Percentiles rank a stretch among this genome's conserved stretches.
phyloP scores from a whole-genome alignment of 768 basidiomycete species.

The Tricholomella constricta region DNA sequence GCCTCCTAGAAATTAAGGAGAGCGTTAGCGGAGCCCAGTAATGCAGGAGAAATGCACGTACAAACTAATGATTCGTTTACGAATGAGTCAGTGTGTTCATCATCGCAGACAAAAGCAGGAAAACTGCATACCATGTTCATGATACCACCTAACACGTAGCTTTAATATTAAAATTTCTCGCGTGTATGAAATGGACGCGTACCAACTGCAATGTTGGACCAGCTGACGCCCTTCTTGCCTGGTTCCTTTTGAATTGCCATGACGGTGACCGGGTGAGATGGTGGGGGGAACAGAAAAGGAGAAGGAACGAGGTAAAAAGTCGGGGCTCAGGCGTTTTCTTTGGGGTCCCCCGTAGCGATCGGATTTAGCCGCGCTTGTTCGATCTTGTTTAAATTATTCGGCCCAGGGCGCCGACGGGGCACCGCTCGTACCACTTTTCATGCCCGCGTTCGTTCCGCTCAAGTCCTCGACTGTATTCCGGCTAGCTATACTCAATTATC shows the following conservation, averaged over 20 bases:
- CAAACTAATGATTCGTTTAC: slow-evolving; percentile 42
- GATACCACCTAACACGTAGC: slow-evolving; percentile 67
- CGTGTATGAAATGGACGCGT: slow-evolving; percentile 31
- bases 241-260: slow-evolving; percentile 88
- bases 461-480: neutral
- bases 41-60: slow-evolving; percentile 35
- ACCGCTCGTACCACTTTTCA: slow-evolving; percentile 16
- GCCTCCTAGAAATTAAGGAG: slow-evolving; percentile 58
- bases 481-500: neutral
- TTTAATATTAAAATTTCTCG: slow-evolving; percentile 21
- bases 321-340: slow-evolving; percentile 15
- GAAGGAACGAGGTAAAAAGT: slow-evolving; percentile 20
- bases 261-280: slow-evolving; percentile 23
- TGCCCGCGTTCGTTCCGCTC: neutral
- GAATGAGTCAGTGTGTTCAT: neutral
- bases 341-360: slow-evolving; percentile 30
- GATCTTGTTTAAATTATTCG: neutral
- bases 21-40: neutral
- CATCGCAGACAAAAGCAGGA: slow-evolving; percentile 9
- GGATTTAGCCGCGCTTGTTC: slow-evolving; percentile 31
- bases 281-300: slow-evolving; percentile 23
- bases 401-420: neutral
- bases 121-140: slow-evolving; percentile 89
- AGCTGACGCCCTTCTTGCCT: slow-evolving; percentile 88
- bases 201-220: slow-evolving; percentile 97